phyloP scores from a whole-genome alignment of 768 basidiomycete species.

The Trametes elegans region DNA sequence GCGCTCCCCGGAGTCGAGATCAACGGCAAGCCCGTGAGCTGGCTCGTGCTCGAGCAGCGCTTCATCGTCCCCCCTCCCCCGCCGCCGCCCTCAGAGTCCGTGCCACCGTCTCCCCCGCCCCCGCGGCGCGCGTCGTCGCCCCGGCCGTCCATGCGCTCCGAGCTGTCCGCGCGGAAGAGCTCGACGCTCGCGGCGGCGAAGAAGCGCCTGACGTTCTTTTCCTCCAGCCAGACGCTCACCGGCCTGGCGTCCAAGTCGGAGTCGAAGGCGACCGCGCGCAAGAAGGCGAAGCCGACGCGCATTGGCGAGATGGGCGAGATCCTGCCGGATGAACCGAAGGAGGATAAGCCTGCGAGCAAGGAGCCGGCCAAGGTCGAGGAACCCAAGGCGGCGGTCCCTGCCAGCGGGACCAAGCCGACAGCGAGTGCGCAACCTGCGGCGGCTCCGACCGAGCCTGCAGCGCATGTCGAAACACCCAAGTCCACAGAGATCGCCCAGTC shows the following conservation, averaged over 20 bases:
- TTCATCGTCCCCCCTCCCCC: constrained; percentile 42
- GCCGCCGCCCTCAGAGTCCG: constrained; percentile 23
- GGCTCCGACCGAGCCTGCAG: too few species aligned
- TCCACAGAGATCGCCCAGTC: not conserved
- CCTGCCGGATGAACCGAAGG: constrained; percentile 48
- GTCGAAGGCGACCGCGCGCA: constrained; percentile 23
- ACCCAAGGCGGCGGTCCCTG: not conserved
- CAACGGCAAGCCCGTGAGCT: constrained; percentile 45
- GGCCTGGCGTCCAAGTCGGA: constrained; percentile 14
- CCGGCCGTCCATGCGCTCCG: constrained; percentile 28
- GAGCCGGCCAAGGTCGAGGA: not conserved
- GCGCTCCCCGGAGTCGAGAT: constrained; percentile 26
- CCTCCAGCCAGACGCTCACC: constrained; percentile 18
- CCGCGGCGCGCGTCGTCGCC: constrained; percentile 30
- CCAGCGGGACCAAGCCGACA: too few species aligned
- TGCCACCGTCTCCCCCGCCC: constrained; percentile 17
- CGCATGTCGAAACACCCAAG: too few species aligned
- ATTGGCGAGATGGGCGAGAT: constrained; percentile 75
- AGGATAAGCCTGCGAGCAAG: not conserved
- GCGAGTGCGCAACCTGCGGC: not conserved
- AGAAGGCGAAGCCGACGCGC: constrained; percentile 32
- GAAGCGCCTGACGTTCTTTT: constrained; percentile 68
- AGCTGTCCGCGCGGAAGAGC: constrained; percentile 28
- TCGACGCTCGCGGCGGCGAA: constrained; percentile 49
- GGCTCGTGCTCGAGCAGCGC: constrained; percentile 69